Conservation (phyloP, 2,329 filamentous ascomycete species). For the Stachybotrys elegans region DNA sequence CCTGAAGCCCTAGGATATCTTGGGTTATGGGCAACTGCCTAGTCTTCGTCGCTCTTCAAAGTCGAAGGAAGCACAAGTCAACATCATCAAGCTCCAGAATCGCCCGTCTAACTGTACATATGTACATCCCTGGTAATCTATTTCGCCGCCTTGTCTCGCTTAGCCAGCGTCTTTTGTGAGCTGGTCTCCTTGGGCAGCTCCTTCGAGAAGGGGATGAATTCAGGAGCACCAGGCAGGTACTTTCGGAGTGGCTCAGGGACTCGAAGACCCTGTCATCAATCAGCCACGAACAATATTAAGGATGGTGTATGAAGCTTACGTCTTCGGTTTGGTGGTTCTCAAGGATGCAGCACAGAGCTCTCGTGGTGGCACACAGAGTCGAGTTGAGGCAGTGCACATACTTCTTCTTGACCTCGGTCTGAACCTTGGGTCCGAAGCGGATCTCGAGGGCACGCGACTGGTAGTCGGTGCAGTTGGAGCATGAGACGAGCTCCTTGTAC, state of each 20-base stretch:
- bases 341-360: constrained; percentile 87
- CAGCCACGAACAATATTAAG: background rate
- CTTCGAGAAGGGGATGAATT: constrained; percentile 84
- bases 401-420: constrained; percentile 77
- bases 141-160: constrained; percentile 25
- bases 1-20: too few species aligned
- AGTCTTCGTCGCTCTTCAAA: too few species aligned
- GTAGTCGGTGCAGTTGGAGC: constrained; percentile 98
- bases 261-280: constrained; percentile 56
- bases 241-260: constrained; percentile 81
- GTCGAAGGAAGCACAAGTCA: too few species aligned
- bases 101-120: too few species aligned
- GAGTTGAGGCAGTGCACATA: constrained; percentile 94
- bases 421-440: constrained; percentile 80
- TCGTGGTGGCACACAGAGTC: constrained; percentile 84
- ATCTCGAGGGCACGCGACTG: constrained; percentile 93
- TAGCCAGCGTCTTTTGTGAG: constrained; percentile 22
- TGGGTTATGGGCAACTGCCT: too few species aligned
- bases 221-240: constrained; percentile 84
- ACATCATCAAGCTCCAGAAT: too few species aligned
- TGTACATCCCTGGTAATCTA: too few species aligned
- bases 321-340: constrained; percentile 96
- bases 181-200: constrained; percentile 68
- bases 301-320: constrained; percentile 37
- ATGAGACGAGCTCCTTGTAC: constrained; percentile 97